A percentile compares a stretch with the other conserved stretches of the same genome.
phyloP scores from a whole-genome alignment of 2,329 filamentous ascomycete genomes.

The Epichloe sp. region DNA sequence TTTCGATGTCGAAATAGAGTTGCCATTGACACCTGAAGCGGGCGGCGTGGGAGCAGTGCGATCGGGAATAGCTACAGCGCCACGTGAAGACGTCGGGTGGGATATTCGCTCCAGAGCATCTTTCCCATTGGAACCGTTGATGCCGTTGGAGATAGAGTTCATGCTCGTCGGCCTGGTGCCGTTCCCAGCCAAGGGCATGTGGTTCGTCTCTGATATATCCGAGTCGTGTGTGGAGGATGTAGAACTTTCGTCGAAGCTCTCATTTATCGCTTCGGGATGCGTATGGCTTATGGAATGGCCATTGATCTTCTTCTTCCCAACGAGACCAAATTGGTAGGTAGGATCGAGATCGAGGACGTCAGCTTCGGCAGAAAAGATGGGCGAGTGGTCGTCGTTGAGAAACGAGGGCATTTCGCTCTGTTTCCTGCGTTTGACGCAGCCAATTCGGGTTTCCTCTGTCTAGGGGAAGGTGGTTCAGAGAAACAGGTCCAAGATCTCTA shows the following conservation, averaged over 20 bases:
- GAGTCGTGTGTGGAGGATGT: constrained; percentile 40
- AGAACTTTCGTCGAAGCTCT: constrained; percentile 42
- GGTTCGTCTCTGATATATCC: constrained; percentile 32
- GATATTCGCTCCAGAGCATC: constrained; percentile 15
- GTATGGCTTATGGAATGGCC: constrained; percentile 25
- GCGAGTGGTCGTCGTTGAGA: constrained; percentile 32
- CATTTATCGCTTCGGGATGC: constrained; percentile 33
- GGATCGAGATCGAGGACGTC: constrained; percentile 32
- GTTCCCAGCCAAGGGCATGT: constrained; percentile 30
- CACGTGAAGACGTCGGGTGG: constrained; percentile 15
- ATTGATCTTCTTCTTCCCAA: constrained; percentile 22
- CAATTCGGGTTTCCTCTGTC: not conserved
- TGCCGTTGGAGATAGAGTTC: constrained; percentile 45
- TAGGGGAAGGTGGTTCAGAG: not conserved
- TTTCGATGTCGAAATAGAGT: not conserved
- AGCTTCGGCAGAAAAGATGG: constrained; percentile 27
- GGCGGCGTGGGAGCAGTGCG: constrained; percentile 15
- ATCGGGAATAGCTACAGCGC: constrained; percentile 15
- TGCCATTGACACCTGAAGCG: constrained; percentile 10
- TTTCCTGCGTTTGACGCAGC: constrained; percentile 3
- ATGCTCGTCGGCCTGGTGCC: constrained; percentile 38
- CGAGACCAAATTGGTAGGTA: constrained; percentile 23
- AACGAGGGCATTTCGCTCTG: constrained; percentile 39
- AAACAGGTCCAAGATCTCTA: not conserved
- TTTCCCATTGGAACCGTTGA: constrained; percentile 23